These are phyloP conservation scores for Daldinia sp. DNA, from an alignment of 2,329 filamentous ascomycete species.

Conservation along the genomic window DNA sequence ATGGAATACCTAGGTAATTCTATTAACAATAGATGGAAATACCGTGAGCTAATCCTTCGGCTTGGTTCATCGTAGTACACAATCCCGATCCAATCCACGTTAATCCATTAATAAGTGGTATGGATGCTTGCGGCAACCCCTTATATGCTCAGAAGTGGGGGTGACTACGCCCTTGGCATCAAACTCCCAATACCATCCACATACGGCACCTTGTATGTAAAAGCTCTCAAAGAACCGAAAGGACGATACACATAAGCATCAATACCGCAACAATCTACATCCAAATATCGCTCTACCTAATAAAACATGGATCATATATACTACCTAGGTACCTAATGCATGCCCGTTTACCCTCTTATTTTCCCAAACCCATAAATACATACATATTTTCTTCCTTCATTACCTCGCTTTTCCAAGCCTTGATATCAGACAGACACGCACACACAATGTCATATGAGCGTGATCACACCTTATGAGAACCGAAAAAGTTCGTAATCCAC, in stretches of 20 bases:
- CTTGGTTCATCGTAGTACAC: neutral
- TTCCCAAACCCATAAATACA: neutral
- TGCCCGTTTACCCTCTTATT: too few species aligned
- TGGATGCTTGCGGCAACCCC: neutral
- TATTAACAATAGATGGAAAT: too few species aligned
- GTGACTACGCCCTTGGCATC: neutral
- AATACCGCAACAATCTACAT: neutral
- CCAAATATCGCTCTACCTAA: neutral
- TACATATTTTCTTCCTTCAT: neutral
- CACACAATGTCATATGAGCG: neutral
- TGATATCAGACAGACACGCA: neutral
- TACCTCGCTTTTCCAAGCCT: neutral
- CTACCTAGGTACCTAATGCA: neutral
- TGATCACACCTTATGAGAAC: neutral
- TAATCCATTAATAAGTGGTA: neutral
- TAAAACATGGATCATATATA: neutral
- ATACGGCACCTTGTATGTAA: neutral
- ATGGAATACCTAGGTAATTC: too few species aligned
- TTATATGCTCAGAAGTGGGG: too few species aligned
- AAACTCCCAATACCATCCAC: neutral
- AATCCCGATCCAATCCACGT: neutral
- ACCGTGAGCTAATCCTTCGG: too few species aligned
- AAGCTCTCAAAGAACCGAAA: neutral
- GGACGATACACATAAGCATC: neutral
- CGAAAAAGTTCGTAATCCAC: neutral